Base-by-base conservation (phyloP, 169 alveolate species). In the Plasmodium blacklocki region DNA sequence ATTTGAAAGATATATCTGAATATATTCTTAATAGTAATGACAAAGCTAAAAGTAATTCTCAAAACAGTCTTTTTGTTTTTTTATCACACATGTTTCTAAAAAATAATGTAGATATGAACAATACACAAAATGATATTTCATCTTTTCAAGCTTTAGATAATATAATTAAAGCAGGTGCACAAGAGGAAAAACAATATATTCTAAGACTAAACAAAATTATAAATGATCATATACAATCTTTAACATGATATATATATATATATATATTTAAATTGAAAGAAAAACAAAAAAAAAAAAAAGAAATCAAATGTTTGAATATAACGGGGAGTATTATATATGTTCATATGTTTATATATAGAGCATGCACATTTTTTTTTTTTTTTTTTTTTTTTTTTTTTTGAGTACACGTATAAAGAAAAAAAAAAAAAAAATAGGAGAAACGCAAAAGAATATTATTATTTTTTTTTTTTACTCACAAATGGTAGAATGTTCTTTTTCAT, bases 1-100 rank as follows among this genome's bases (percentile, higher is more conserved):
- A 67, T n/a, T 80, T 80, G 56, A 80, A 80, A 62, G 83, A 80
- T 62, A 54, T 80, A 47, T 52, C 74, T 62, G 85, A 80, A 54
- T 80, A 80, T 49, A 39, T 23, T 67, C 47, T 52, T 32, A 47
- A 64, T 64, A 9, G 5, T 15, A 8, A 15, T 21, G 64, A 56
- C 15, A 50, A 56, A 45, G 70, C 54, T 6, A 80, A 68, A 26
- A 68, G 8, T 39, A 67, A 19, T 62, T 47, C 68, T 15, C 19
- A 50, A 1, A 76, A 80, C 39, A 64, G 67, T 54, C 47, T 80
- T 5, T 73, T 68, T 54, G 47, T 80, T 80, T 80, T 80, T 80
- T 11, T 80, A 39, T 80, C 90, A 39, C 85, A 80, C 32, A 49
- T 26, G 6, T 80, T 80, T 68, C 6, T 80, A 66, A 80, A 11